Percentiles rank a stretch among this genome's conserved stretches.
phyloP scores from a whole-genome alignment of 352 stramenopile genomes.

The Plasmopara viticola region DNA sequence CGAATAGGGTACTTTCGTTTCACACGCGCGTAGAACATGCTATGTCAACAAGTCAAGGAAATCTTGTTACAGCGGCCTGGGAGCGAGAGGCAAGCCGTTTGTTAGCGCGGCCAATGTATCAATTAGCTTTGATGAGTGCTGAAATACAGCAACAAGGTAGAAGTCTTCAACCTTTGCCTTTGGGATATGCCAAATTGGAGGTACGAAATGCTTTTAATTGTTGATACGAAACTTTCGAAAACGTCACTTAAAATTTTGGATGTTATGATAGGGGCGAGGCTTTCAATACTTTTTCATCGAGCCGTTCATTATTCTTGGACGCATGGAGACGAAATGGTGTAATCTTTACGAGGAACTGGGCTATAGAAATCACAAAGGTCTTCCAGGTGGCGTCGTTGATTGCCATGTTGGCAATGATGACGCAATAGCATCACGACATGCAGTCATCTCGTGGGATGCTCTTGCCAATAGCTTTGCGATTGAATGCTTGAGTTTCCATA shows the following conservation, averaged over 20 bases:
- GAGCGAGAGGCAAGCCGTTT: constrained; percentile 36
- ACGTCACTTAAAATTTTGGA: background rate
- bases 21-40: constrained; percentile 43
- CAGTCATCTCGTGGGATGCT: constrained; percentile 62
- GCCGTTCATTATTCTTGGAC: constrained; percentile 55
- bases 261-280: constrained; percentile 28
- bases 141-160: constrained; percentile 30
- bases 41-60: constrained; percentile 1
- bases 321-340: constrained; percentile 44
- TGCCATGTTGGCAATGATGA: constrained; percentile 70
- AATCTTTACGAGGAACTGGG: constrained; percentile 55
- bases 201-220: constrained; percentile 22
- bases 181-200: constrained; percentile 74
- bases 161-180: constrained; percentile 19
- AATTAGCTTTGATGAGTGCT: constrained; percentile 38
- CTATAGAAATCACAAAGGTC: constrained; percentile 36
- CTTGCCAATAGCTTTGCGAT: constrained; percentile 45
- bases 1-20: constrained; percentile 44
- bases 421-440: constrained; percentile 51
- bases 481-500: constrained; percentile 51
- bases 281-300: constrained; percentile 74
- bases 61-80: constrained; percentile 8
- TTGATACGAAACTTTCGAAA: background rate
- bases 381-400: constrained; percentile 45
- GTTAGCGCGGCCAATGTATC: constrained; percentile 37